These are phyloP conservation scores for Mucor mucedo DNA, from an alignment of 371 early-diverging fungal genomes.

Conservation along the genomic window DNA sequence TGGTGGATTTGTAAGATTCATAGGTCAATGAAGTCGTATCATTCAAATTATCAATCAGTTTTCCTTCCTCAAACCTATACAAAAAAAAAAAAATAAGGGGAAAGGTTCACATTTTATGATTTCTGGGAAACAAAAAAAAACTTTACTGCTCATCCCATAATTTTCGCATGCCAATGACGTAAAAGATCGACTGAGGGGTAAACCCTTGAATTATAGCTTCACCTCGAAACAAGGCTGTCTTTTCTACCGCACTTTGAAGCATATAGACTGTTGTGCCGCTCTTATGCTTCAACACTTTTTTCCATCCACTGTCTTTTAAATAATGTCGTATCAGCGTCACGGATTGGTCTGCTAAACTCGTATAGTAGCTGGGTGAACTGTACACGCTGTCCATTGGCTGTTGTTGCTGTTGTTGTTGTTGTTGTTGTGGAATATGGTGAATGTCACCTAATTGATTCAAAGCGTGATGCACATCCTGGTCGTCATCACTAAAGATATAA, in stretches of 20 bases:
- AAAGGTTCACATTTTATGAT: background rate
- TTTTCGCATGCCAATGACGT: constrained; percentile 71
- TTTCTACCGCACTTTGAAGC: constrained; percentile 39
- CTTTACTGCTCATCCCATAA: constrained; percentile 63
- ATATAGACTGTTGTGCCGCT: constrained; percentile 68
- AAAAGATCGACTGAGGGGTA: constrained; percentile 69
- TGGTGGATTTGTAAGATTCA: constrained; percentile 53
- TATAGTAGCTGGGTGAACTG: constrained; percentile 40
- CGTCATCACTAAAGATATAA: constrained; percentile 53
- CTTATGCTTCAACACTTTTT: constrained; percentile 70
- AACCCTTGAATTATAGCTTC: constrained; percentile 68
- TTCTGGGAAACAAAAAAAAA: constrained; percentile 1
- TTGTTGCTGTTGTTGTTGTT: constrained; percentile 26
- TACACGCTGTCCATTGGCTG: background rate
- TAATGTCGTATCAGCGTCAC: constrained; percentile 34
- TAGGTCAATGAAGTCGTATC: constrained; percentile 61
- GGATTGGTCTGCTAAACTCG: constrained; percentile 51
- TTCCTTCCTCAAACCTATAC: constrained; percentile 59
- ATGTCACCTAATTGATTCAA: background rate
- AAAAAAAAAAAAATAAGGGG: background rate
- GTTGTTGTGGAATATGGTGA: background rate
- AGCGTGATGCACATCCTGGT: constrained; percentile 27
- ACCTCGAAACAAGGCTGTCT: constrained; percentile 65
- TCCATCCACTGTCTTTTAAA: constrained; percentile 56
- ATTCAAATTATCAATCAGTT: constrained; percentile 57